Evolutionary conservation across 2,329 filamentous ascomycete species (phyloP), one percentile per base, ranked within the genome.

Genomic region (Penicillium sp.): DNA sequence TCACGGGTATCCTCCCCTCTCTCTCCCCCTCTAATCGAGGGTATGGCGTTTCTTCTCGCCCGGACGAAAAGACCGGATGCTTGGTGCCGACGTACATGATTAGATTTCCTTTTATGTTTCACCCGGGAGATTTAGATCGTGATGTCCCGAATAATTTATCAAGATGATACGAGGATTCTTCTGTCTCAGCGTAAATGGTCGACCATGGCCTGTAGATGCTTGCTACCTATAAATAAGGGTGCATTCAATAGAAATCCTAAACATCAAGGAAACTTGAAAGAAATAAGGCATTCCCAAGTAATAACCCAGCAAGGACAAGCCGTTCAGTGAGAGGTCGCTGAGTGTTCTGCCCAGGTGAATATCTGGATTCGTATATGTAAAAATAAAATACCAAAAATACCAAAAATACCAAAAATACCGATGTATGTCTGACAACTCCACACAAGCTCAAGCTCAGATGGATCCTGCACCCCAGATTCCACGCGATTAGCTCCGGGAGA

Each of bases 11-110:
- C 54, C 42, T 50, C 34, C 43, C 36, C 46, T 33, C 51, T 60
- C 50, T 64, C 60, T 63, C 55, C 61, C 67, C 59, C 62, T 65
- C 63, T 67, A 58, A 55, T 65, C 59, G 63, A 67, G 60, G 67
- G 64, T 68, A 66, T 62, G 63, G 63, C 63, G 63, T 65, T 65
- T 63, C 54, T 59, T 64, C 56, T 55, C 57, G 48, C 60, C 62
- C 60, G 60, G 63, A 55, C 54, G 53, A 61, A 63, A 64, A 61
- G 61, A 62, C 55, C 61, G 58, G 59, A 57, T 64, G 50, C 60
- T 61, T 59, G 61, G 60, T 61, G 62, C 57, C 60, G 62, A 64
- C 63, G 63, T 65, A 61, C 55, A 65, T 64, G 62, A 64, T 64
- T 65, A 65, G 63, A 65, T 65, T 64, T 63, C 58, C 59, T 64